Base-by-base conservation (phyloP, 2,329 filamentous ascomycete species). In the Ophiostoma ulmi region DNA sequence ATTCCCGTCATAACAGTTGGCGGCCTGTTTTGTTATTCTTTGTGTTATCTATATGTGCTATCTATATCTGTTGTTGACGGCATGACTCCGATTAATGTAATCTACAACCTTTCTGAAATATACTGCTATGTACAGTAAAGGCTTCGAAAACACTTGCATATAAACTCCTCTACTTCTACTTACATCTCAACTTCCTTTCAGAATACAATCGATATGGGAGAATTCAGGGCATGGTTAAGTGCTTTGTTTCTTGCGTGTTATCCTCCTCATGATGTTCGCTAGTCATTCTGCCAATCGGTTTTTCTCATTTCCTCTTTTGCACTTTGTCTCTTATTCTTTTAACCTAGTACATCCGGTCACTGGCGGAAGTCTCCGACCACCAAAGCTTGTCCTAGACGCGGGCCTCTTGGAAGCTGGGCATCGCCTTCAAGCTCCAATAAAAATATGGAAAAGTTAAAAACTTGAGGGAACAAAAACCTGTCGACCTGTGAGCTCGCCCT, bases 371-470 rank as follows among this genome's bases (percentile, higher is more conserved):
- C 52, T 26, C 52, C 52, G 52, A 58, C n/a, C 22, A 8, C 52
- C n/a, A 58, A 58, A 58, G 52, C 52, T 58, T 58, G 52, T 58
- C 52, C 52, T 58, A 58, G 52, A 58, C 22, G 13, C 52, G n/a
- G 52, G 52, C 52, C 26, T 14, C 52, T 55, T 55, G 48, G 52
- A 26, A 58, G n/a, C 10, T 58, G 13, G 52, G 52, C 52, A 26
- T 26, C 13, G 22, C 52, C 52, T 58, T 17, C 52, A 26, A 58
- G 52, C 52, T 58, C 52, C 52, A 58, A 13, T 22, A 58, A 58
- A 58, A 58, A 58, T 8, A 58, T 44, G 39, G 39, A 44, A 44
- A 44, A 10, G 10, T 13, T 13, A 26, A 26, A 31, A 26, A 26
- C 17, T 26, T 58, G n/a, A 58, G 44, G 20, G 44, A 4, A 22